Evolutionary conservation across 1,284 basidiomycete species (phyloP).

Genomic region (Cutaneotrichosporon arboriforme): DNA sequence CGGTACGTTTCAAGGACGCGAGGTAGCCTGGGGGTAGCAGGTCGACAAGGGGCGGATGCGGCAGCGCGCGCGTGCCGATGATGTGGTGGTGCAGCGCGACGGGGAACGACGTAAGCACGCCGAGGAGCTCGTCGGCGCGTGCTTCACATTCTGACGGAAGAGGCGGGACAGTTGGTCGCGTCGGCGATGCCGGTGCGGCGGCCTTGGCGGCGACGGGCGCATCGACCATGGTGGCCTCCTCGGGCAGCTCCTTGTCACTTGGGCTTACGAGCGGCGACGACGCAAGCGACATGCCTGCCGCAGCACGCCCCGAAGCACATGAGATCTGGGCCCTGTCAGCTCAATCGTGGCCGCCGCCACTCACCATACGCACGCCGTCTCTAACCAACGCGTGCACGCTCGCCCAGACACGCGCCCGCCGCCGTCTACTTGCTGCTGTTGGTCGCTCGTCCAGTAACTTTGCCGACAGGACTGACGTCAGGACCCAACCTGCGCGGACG

Average conservation of each 20-base stretch:
- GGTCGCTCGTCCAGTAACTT: conserved; percentile 14
- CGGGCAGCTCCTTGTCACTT: not conserved
- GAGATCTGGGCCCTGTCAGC: conserved; percentile 11
- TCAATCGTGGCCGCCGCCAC: conserved; percentile 10
- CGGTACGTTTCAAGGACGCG: conserved; percentile 41
- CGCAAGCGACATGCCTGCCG: not conserved
- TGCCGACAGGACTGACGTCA: conserved; percentile 5
- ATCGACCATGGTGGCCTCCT: not conserved
- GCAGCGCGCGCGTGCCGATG: conserved; percentile 36
- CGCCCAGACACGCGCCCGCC: conserved; percentile 30
- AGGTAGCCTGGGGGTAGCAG: conserved; percentile 41
- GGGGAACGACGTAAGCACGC: conserved; percentile 41
- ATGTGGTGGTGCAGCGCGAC: conserved; percentile 47
- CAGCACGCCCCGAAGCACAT: conserved; percentile 2
- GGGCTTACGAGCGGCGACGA: conserved; percentile 1
- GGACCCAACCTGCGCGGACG: not conserved
- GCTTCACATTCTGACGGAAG: not conserved
- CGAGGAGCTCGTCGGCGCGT: conserved; percentile 35
- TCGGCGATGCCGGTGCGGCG: not conserved
- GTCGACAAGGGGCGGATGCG: conserved; percentile 43
- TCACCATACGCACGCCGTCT: conserved; percentile 41
- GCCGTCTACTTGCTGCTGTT: conserved; percentile 1
- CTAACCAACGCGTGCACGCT: conserved; percentile 35
- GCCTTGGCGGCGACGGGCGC: not conserved
- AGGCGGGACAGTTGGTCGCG: not conserved